Base-by-base conservation (phyloP, 2,329 filamentous ascomycete species). In the Cytospora chrysosperma region DNA sequence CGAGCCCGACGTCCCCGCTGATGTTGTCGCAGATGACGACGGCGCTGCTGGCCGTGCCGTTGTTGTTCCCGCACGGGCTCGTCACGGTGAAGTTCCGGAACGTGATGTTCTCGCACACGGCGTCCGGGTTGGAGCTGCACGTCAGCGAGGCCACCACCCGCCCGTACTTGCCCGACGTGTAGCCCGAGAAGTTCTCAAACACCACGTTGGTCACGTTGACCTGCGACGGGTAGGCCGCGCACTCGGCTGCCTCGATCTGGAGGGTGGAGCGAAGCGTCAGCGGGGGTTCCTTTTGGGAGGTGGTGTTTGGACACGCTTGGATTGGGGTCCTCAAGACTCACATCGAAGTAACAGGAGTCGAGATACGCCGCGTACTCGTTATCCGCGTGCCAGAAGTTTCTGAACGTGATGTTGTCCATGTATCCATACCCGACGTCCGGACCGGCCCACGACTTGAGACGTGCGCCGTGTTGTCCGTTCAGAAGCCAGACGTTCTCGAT, bases 271-370 rank as follows among this genome's bases (percentile, higher is more conserved):
- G 5, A 37, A 15, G 26, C n/a, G 37, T 49, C 13, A 37, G 13
- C 17, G 12, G 40, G 24, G 6, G 9, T 49, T 40, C 2, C 37
- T 17, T 15, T 34, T 26, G 3, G 37, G 15, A 13, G 24, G 5
- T 3, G 9, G 21, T 9, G n/a, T n/a, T n/a, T n/a, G n/a, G n/a
- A n/a, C n/a, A n/a, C 10, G n/a, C 9, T 52, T 19, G 13, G 32
- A 30, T 21, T 7, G 37, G 2, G 37, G 37, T 43, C 3, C 6
- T 5, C 32, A 15, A 40, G 13, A 66, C 75, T 79, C 66, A 85
- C 76, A 65, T 87, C 82, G 72, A 87, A 87, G 73, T 88, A 88
- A 73, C 85, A 88, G 30, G 85, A 84, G 69, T 88, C 85, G 9
- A 88, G 74, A 40, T 85, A 83, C 26, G 86, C 77, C 0, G 83